Percentiles rank a stretch among this genome's conserved stretches.
Evolutionary conservation across 257 asterid species (phyloP).

Genomic region (Paulownia fortunei): DNA sequence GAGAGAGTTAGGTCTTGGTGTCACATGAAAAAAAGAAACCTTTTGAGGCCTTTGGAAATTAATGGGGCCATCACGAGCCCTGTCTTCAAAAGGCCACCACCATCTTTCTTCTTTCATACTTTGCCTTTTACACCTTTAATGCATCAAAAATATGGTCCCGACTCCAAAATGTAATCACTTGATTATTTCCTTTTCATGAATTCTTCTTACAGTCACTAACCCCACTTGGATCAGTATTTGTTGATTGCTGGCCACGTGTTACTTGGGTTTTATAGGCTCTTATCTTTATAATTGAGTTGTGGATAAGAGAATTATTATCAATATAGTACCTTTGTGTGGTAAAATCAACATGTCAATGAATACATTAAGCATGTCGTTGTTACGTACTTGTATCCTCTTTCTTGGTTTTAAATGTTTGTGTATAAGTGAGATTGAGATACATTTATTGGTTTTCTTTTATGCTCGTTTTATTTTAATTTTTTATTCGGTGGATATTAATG

Average conservation of each 20-base stretch:
- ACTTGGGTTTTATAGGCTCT: not conserved
- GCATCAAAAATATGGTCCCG: constrained; percentile 36
- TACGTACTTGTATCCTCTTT: too few species aligned
- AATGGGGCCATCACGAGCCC: constrained; percentile 49
- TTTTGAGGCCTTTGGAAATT: constrained; percentile 23
- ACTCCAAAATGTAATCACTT: not conserved
- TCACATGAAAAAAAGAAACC: constrained; percentile 56
- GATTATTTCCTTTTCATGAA: constrained; percentile 21
- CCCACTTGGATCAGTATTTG: not conserved
- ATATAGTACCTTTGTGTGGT: not conserved
- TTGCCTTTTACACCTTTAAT: constrained; percentile 49
- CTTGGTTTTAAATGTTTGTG: too few species aligned
- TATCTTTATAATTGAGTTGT: not conserved
- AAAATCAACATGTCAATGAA: constrained; percentile 1
- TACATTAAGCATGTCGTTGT: too few species aligned
- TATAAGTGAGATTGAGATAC: too few species aligned
- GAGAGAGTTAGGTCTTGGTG: constrained; percentile 45
- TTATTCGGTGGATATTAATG: too few species aligned
- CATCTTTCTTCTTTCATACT: constrained; percentile 21
- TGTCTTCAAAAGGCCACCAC: constrained; percentile 32
- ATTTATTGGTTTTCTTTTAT: too few species aligned
- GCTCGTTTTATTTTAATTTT: too few species aligned
- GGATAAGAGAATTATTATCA: not conserved
- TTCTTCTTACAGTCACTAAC: constrained; percentile 12
- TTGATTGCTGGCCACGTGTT: constrained; percentile 26